A percentile compares a stretch with the other conserved stretches of the same genome.
Conservation (phyloP, 2,329 filamentous ascomycete species). For the Beauveria brongniartii region DNA sequence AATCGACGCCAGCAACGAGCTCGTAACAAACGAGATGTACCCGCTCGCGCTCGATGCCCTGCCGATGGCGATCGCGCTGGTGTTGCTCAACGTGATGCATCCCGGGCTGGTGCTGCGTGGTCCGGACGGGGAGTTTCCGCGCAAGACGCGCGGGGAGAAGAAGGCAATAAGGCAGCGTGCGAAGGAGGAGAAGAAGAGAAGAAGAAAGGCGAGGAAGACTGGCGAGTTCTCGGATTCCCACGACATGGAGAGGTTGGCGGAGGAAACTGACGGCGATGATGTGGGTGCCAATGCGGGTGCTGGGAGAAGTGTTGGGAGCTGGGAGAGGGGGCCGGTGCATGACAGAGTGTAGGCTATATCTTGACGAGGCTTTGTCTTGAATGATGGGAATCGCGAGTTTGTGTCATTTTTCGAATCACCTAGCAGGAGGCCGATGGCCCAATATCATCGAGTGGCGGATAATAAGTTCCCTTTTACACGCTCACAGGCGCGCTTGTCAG, state of each 20-base stretch:
- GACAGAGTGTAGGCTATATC: not conserved
- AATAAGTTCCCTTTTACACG: too few relatives aligned
- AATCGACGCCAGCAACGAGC: slow-evolving; percentile 31
- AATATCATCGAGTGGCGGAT: too few relatives aligned
- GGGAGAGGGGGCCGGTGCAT: not conserved
- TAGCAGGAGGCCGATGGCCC: too few relatives aligned
- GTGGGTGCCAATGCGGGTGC: not conserved
- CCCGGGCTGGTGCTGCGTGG: slow-evolving; percentile 40
- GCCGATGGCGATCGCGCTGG: slow-evolving; percentile 44
- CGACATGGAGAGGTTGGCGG: not conserved
- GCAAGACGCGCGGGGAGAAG: slow-evolving; percentile 33
- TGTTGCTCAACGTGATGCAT: slow-evolving; percentile 36
- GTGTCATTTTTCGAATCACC: too few relatives aligned
- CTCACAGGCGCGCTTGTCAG: too few relatives aligned
- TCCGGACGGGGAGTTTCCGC: slow-evolving; percentile 36
- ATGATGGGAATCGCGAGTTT: too few relatives aligned
- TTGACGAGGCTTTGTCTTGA: not conserved
- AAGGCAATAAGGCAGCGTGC: slow-evolving; percentile 32
- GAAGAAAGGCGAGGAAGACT: slow-evolving; percentile 18
- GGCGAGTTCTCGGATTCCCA: slow-evolving; percentile 9
- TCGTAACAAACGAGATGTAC: slow-evolving; percentile 44
- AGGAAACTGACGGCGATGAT: not conserved
- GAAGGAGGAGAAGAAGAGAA: slow-evolving; percentile 21
- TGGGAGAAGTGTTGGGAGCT: not conserved
- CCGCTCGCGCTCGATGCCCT: slow-evolving; percentile 43